Evolutionary conservation across 75 land plant genomes (phyloP), one percentile per base, ranked within the genome.

Genomic region (Pinus albicaulis): DNA sequence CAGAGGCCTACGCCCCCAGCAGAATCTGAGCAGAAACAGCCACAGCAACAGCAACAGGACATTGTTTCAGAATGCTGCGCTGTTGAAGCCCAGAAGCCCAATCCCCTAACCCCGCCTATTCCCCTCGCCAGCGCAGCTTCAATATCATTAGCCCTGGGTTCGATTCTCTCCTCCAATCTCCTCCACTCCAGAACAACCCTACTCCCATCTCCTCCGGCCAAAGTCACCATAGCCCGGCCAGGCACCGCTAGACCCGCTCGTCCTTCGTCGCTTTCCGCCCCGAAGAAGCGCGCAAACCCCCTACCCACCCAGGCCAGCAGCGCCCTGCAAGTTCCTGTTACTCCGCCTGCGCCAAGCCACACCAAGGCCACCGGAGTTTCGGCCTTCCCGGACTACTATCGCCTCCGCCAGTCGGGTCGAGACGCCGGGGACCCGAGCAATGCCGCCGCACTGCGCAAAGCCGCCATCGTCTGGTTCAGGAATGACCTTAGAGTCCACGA

Each of bases 401-500:
- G 90, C 12, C 88, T 90, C 60, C 63, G 76, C 11, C 55, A 78
- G 20, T 76, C 59, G 55, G 77, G 82, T 11, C 90, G 78, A 74
- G 82, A 78, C 76, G 77, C 82, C 28, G 76, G 81, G 19, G 87
- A 87, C 31, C 98, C 93, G 48, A 74, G 82, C 78, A 71, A 72
- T 59, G 85, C 78, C 22, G 95, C 89, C 23, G 92, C 79, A 52
- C 58, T 81, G 73, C 86, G 95, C 59, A 87, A 89, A 57, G 88
- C 92, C 65, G 38, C 90, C 76, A 80, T 96, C 57, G 91, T 89
- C 55, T 92, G 98, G 98, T 90, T 94, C 85, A 81, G 98, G 59
- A 90, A 86, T 62, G 99, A 96, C 78, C 87, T 96, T 17, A 85
- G 95, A 23, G 77, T 92, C 79, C 93, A 92, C 55, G 99, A 92